These are phyloP conservation scores for Meyerozyma guilliermondii DNA, from an alignment of 1,139 yeast species.

Conservation along the genomic window DNA sequence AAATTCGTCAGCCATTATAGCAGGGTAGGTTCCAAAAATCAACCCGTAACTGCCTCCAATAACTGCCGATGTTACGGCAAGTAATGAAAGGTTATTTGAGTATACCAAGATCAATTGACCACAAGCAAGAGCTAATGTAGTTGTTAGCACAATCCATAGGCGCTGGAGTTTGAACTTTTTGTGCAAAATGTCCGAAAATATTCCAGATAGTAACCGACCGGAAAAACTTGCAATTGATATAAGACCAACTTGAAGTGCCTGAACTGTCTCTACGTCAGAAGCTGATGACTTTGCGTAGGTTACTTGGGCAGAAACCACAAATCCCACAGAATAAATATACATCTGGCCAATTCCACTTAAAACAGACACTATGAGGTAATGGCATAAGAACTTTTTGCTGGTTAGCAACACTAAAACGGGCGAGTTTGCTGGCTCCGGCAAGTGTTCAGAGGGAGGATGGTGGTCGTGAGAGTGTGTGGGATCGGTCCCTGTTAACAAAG, in stretches of 20 bases:
- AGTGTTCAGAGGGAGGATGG: background rate
- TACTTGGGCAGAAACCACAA: conserved; percentile 38
- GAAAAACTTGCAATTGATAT: conserved; percentile 37
- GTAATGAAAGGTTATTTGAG: conserved; percentile 20
- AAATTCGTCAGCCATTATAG: conserved; percentile 41
- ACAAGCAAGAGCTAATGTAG: conserved; percentile 21
- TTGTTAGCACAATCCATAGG: conserved; percentile 33
- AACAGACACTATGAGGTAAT: conserved; percentile 31
- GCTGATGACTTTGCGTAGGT: conserved; percentile 14
- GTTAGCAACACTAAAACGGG: conserved; percentile 13
- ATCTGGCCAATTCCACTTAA: conserved; percentile 38
- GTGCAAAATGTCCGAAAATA: conserved; percentile 33
- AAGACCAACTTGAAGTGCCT: conserved; percentile 41
- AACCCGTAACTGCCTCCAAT: conserved; percentile 40
- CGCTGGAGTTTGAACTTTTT: conserved; percentile 31
- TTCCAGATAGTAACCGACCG: conserved; percentile 36
- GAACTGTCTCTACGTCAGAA: conserved; percentile 26
- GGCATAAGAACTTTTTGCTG: conserved; percentile 26
- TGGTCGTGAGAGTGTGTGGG: background rate
- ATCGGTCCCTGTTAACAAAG: conserved; percentile 9
- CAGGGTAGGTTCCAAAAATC: conserved; percentile 41
- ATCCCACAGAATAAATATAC: conserved; percentile 42
- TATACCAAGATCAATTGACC: conserved; percentile 32
- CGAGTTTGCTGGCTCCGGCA: background rate
- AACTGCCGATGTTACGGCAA: conserved; percentile 28